Evolutionary conservation across 2,329 filamentous ascomycete genomes (phyloP).

Genomic region (Fusarium sarcochroum): DNA sequence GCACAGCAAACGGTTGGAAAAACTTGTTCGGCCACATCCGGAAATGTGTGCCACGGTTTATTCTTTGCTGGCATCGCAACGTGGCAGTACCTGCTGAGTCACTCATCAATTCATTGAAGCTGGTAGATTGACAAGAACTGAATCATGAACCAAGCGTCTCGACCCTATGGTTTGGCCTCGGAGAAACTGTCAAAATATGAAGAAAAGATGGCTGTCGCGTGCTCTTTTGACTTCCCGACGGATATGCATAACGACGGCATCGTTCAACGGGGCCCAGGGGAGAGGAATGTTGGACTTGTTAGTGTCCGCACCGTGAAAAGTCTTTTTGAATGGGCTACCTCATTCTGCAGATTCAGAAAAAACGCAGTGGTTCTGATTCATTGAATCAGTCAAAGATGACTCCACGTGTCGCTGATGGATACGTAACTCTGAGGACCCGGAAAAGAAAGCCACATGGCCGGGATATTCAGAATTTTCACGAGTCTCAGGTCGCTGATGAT

Average conservation of each 20-base stretch:
- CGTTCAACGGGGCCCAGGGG: conserved; percentile 8
- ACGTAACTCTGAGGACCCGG: conserved; percentile 6
- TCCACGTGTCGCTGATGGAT: conserved; percentile 37
- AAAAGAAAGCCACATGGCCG: conserved; percentile 28
- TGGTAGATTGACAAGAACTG: conserved; percentile 12
- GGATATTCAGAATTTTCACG: conserved; percentile 36
- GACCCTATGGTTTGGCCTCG: conserved; percentile 1
- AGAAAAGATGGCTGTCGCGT: conserved; percentile 28
- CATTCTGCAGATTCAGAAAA: conserved; percentile 24
- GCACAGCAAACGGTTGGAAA: conserved; percentile 35
- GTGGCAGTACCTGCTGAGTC: conserved; percentile 26
- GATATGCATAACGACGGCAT: conserved; percentile 27
- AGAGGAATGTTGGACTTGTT: conserved; percentile 29
- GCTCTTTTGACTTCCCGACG: conserved; percentile 30
- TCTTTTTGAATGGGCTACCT: conserved; percentile 14
- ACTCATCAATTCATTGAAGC: conserved; percentile 8
- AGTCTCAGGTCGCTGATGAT: conserved; percentile 25
- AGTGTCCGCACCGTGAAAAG: conserved; percentile 35
- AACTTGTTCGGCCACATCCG: conserved; percentile 23
- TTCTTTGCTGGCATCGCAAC: conserved; percentile 32
- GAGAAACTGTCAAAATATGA: conserved; percentile 3
- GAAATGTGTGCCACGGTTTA: conserved; percentile 14
- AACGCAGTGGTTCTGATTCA: conserved; percentile 19
- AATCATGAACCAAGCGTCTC: conserved; percentile 22
- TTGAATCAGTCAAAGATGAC: conserved; percentile 18